Evolutionary conservation across 2,329 filamentous ascomycete genomes (phyloP).

Genomic region (Incumbomyces delicatus): DNA sequence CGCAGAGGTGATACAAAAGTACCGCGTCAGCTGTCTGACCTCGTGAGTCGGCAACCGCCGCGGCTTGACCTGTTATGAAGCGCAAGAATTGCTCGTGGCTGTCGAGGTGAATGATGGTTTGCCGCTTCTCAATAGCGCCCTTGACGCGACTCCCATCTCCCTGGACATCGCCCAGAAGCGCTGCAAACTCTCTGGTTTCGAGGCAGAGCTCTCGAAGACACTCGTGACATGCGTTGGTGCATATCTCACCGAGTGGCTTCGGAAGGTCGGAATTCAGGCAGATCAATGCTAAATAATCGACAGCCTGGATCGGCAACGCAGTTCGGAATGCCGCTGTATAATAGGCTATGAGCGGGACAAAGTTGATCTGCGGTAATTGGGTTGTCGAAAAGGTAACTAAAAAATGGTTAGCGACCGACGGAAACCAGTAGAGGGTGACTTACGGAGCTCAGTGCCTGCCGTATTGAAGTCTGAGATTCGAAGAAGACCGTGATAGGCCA

Average conservation of each 20-base stretch:
- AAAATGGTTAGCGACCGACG: neutral
- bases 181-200: conserved; percentile 94
- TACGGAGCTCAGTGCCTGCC: conserved; percentile 58
- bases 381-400: conserved; percentile 46
- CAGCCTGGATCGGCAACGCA: conserved; percentile 76
- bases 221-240: conserved; percentile 78
- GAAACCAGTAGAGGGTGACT: conserved; percentile 22
- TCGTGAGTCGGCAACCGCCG: conserved; percentile 85
- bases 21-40: conserved; percentile 61
- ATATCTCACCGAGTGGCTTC: conserved; percentile 63
- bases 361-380: conserved; percentile 71
- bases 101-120: conserved; percentile 67
- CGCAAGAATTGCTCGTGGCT: conserved; percentile 78
- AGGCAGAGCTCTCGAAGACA: conserved; percentile 86
- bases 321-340: conserved; percentile 95
- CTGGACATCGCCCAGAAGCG: conserved; percentile 82
- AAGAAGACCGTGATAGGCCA: conserved; percentile 81
- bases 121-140: conserved; percentile 78
- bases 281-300: conserved; percentile 86
- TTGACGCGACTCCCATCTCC: conserved; percentile 75
- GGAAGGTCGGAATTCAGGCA: conserved; percentile 80
- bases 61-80: conserved; percentile 86
- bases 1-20: conserved; percentile 84
- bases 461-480: conserved; percentile 73
- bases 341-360: conserved; percentile 83